Evolutionary conservation across 805 yeast species (phyloP), one percentile per base, ranked within the genome.

Genomic region (Lipomyces sp.): DNA sequence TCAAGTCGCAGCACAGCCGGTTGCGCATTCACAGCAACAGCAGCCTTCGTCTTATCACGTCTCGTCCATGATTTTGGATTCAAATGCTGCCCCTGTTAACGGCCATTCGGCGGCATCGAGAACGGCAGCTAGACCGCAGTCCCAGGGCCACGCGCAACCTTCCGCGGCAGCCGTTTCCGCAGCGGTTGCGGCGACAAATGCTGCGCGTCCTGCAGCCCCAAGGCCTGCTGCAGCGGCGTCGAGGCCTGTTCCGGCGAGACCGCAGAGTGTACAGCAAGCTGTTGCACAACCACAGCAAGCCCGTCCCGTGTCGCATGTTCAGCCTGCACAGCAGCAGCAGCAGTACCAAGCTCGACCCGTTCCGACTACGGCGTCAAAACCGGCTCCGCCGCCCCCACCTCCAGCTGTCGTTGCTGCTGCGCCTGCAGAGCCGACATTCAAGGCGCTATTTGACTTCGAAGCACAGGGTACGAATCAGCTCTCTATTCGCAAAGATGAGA

Each of bases 381-480:
- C 56, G 50, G 14, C 69, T 60, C 59, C 75, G 10, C 63, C 64
- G 2, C 68, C 70, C 4, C 66, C 70, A 16, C 80, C 81, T 1
- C 82, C 86, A 1, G 89, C 95, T 6, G 89, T 95, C 0, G 83
- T 89, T 1, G 81, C 84, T 1, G 75, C 83, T 0, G 70, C 74
- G 49, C 85, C 89, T 1, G 74, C 82, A 45, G 79, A 72, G 64
- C 96, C 96, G 24, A 83, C 86, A 2, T 93, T 74, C 67, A 82
- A 81, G 62, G 98, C 95, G 0, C 79, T 87, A 34, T 91, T 85
- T 65, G 96, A 89, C 61, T 91, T 86, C 68, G 84, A 82, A 19
- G 97, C 96, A 5, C 79, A 89, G 1, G 93, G 91, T 16, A 83
- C 95, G 0, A 82, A 93, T 7, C 89, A 83, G 61, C 73, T 90